Evolutionary conservation across 2,329 filamentous ascomycete species (phyloP).

Genomic region (Hypoxylon sp.): DNA sequence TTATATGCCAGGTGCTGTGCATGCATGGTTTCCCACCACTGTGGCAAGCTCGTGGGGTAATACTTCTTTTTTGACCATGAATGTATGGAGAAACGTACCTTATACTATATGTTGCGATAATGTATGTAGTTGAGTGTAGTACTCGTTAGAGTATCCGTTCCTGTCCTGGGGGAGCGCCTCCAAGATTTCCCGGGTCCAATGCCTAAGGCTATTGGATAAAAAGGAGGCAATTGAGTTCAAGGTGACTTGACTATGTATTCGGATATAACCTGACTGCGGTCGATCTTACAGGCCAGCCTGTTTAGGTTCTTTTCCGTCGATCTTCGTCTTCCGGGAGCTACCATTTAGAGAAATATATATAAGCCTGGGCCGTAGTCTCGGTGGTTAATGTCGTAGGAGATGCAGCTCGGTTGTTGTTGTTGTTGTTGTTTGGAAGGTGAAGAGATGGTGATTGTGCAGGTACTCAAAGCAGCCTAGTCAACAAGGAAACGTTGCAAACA

Average conservation of each 20-base stretch:
- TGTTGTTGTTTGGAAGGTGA: constrained; percentile 23
- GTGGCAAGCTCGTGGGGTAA: constrained; percentile 28
- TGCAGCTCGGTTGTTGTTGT: constrained; percentile 10
- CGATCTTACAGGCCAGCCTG: constrained; percentile 35
- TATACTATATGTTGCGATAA: constrained; percentile 15
- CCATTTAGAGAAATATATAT: constrained; percentile 9
- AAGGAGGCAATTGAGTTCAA: constrained; percentile 9
- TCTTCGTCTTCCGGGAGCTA: constrained; percentile 5
- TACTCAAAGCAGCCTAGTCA: constrained; percentile 14
- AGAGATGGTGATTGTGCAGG: constrained; percentile 17
- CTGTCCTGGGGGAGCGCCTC: not conserved
- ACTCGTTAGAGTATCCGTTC: constrained; percentile 6
- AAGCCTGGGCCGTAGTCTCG: constrained; percentile 23
- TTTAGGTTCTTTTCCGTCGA: constrained; percentile 9
- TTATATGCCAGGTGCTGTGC: constrained; percentile 30
- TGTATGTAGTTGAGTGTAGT: constrained; percentile 10
- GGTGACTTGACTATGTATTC: constrained; percentile 11
- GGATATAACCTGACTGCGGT: constrained; percentile 20
- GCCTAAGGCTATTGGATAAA: constrained; percentile 14
- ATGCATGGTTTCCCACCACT: constrained; percentile 13
- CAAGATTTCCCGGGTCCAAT: not conserved
- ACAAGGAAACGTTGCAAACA: constrained; percentile 28
- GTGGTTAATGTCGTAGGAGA: constrained; percentile 18
- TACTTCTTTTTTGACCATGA: not conserved
- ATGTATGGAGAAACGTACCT: constrained; percentile 35